phyloP scores from a whole-genome alignment of 768 basidiomycete species.

The Kwoniella dendrophila region DNA sequence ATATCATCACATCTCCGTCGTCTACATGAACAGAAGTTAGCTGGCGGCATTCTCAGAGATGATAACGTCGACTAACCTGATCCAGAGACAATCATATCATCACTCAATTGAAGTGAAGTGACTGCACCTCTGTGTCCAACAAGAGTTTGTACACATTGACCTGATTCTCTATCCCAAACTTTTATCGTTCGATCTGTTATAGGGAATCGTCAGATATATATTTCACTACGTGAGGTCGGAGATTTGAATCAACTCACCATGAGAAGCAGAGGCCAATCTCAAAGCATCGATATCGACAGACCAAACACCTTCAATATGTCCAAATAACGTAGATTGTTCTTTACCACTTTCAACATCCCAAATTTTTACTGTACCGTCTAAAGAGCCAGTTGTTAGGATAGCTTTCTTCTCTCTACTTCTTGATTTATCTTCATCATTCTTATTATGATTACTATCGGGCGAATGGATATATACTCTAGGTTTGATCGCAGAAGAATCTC shows the following conservation, averaged over 20 bases:
- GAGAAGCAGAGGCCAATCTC: conserved; percentile 86
- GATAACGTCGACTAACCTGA: conserved; percentile 57
- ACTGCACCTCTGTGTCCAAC: conserved; percentile 94
- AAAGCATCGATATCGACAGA: conserved; percentile 88
- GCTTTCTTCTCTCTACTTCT: conserved; percentile 45
- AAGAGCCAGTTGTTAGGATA: conserved; percentile 80
- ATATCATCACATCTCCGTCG: conserved; percentile 82
- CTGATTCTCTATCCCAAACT: conserved; percentile 94
- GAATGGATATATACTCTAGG: conserved; percentile 41
- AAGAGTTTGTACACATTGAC: conserved; percentile 80
- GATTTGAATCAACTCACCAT: conserved; percentile 64
- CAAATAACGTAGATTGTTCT: conserved; percentile 80
- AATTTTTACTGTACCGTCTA: conserved; percentile 92
- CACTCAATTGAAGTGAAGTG: conserved; percentile 82
- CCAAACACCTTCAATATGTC: conserved; percentile 99
- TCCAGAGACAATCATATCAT: conserved; percentile 95
- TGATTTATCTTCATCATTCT: conserved; percentile 2
- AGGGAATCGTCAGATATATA: neutral
- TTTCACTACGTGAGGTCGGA: conserved; percentile 1
- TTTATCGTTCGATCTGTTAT: conserved; percentile 55
- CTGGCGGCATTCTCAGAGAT: conserved; percentile 4
- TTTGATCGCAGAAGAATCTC: conserved; percentile 25
- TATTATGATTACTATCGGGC: conserved; percentile 7
- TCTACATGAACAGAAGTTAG: conserved; percentile 58
- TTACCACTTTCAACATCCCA: conserved; percentile 93